Conservation (phyloP, 345 rosid genomes). For the Brassica napus region DNA sequence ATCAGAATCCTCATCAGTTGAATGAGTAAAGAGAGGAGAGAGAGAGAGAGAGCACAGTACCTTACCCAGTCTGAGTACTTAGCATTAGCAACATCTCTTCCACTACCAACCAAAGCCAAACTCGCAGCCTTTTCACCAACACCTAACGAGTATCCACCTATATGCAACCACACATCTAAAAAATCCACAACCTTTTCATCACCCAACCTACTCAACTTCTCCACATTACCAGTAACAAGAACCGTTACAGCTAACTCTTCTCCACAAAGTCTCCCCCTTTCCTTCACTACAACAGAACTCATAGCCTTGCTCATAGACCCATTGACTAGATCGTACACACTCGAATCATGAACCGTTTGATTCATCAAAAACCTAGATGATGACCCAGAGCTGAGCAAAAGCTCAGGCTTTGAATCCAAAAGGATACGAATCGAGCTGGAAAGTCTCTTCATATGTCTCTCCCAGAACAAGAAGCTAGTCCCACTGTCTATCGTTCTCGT, state of each 20-base stretch:
- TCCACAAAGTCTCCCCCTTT: slow-evolving; percentile 42
- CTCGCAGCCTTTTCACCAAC: slow-evolving; percentile 50
- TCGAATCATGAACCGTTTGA: slow-evolving; percentile 44
- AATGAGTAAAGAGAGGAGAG: neutral
- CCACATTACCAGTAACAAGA: slow-evolving; percentile 61
- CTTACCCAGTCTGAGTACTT: slow-evolving; percentile 92
- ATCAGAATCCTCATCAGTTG: neutral
- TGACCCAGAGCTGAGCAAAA: slow-evolving; percentile 41
- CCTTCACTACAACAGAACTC: slow-evolving; percentile 47
- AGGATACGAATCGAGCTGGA: slow-evolving; percentile 60
- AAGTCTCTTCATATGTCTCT: slow-evolving; percentile 60
- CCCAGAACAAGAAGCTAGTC: slow-evolving; percentile 66
- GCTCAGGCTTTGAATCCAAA: slow-evolving; percentile 47
- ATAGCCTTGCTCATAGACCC: slow-evolving; percentile 48
- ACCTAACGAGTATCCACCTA: slow-evolving; percentile 64
- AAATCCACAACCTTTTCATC: slow-evolving; percentile 27
- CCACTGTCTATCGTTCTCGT: slow-evolving; percentile 66
- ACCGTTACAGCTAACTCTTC: slow-evolving; percentile 77
- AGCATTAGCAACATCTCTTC: slow-evolving; percentile 68
- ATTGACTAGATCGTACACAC: slow-evolving; percentile 46
- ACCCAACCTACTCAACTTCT: slow-evolving; percentile 40
- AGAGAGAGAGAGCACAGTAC: slow-evolving; percentile 40
- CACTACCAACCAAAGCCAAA: slow-evolving; percentile 80
- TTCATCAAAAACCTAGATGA: slow-evolving; percentile 16
- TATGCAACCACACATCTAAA: slow-evolving; percentile 64